A percentile compares a stretch with the other conserved stretches of the same genome.
Evolutionary conservation across 2,329 filamentous ascomycete genomes (phyloP).

Genomic region (Akanthomyces lecanii): DNA sequence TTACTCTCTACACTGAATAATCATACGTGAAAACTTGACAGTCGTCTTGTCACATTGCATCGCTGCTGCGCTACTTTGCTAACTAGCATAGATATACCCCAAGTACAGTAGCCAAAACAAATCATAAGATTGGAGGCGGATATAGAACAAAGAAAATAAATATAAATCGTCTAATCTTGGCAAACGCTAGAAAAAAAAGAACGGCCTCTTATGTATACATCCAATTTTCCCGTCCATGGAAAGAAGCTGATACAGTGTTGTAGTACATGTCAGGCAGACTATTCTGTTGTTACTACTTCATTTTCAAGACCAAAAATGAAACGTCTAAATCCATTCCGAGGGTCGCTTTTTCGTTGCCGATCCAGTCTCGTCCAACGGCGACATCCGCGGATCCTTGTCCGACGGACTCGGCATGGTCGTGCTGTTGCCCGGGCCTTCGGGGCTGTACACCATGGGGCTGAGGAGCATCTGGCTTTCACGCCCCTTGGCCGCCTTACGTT

Average conservation of each 20-base stretch:
- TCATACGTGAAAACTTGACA: neutral
- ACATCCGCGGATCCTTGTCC: conserved; percentile 6
- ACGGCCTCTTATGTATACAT: neutral
- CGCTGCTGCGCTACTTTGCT: conserved; percentile 1
- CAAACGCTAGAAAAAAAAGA: neutral
- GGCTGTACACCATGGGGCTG: conserved; percentile 50
- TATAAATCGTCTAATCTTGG: conserved; percentile 5
- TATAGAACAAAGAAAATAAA: conserved; percentile 1
- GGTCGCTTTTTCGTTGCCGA: conserved; percentile 19
- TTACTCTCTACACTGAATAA: neutral
- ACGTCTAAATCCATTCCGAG: conserved; percentile 29
- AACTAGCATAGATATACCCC: conserved; percentile 2
- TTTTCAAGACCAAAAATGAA: neutral
- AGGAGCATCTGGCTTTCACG: conserved; percentile 37
- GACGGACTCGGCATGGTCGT: conserved; percentile 12
- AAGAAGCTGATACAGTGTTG: neutral
- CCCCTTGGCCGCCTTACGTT: conserved; percentile 18
- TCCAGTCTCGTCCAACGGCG: neutral
- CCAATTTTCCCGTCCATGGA: conserved; percentile 1
- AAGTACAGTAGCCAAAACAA: neutral
- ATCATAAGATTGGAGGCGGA: neutral
- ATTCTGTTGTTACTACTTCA: neutral
- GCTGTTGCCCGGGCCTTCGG: conserved; percentile 25
- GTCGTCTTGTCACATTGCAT: neutral
- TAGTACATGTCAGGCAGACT: conserved; percentile 2